These are phyloP conservation scores for Boletellus deceptivus DNA, from an alignment of 1,284 basidiomycete species.

Conservation along the genomic window DNA sequence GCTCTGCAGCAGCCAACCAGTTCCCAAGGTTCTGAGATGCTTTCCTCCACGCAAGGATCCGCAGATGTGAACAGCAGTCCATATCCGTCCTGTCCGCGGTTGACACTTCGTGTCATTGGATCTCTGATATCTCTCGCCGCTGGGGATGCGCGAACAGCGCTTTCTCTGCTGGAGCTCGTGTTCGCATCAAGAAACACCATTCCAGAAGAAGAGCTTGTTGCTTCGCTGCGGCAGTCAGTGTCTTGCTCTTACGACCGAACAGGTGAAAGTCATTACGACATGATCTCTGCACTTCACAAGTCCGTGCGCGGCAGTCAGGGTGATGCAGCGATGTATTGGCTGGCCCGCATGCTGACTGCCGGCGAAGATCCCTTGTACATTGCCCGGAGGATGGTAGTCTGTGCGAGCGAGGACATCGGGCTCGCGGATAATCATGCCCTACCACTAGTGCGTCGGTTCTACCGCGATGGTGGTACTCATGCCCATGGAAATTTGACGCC, in stretches of 20 bases:
- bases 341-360: constrained; percentile 79
- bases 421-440: constrained; percentile 74
- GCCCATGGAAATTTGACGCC: neutral
- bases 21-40: constrained; percentile 15
- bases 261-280: constrained; percentile 79
- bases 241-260: constrained; percentile 69
- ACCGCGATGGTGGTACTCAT: neutral
- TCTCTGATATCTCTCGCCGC: constrained; percentile 57
- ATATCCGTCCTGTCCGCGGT: constrained; percentile 40
- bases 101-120: constrained; percentile 47
- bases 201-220: constrained; percentile 46
- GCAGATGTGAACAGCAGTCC: constrained; percentile 10
- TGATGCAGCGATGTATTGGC: constrained; percentile 86
- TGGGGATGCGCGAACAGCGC: constrained; percentile 71
- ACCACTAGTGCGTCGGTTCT: constrained; percentile 51
- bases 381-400: constrained; percentile 77
- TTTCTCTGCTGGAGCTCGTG: constrained; percentile 65
- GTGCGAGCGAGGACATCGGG: constrained; percentile 85
- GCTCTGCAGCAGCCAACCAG: constrained; percentile 2
- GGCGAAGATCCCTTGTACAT: constrained; percentile 90
- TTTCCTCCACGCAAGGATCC: constrained; percentile 18
- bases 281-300: constrained; percentile 89
- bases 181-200: constrained; percentile 42
- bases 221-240: constrained; percentile 52
- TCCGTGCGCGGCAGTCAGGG: constrained; percentile 79